These are phyloP conservation scores for Aegilops sharonensis DNA, from an alignment of 176 grass and related monocot species.

Conservation along the genomic window DNA sequence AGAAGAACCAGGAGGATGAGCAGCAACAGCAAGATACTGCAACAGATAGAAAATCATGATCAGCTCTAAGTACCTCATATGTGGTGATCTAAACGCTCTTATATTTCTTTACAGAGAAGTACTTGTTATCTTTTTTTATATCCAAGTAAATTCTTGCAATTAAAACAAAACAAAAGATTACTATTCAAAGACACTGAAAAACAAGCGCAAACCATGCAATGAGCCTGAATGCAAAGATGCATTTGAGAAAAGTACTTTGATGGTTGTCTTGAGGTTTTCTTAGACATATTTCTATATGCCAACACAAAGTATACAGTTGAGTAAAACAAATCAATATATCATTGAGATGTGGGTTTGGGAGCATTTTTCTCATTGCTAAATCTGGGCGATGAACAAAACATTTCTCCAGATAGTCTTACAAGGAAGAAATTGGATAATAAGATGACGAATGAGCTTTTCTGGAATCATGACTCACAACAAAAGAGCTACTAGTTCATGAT, in stretches of 20 bases:
- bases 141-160: not conserved
- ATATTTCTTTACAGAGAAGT: too few relatives aligned
- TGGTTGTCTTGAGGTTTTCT: not conserved
- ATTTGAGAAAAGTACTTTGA: not conserved
- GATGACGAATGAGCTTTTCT: not conserved
- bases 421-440: slow-evolving; percentile 10
- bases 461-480: not conserved
- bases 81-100: not conserved
- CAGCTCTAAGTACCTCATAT: slow-evolving; percentile 21
- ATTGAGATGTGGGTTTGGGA: not conserved
- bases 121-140: not conserved
- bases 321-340: slow-evolving; percentile 11
- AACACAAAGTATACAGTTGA: not conserved
- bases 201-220: slow-evolving; percentile 12
- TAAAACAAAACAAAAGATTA: slow-evolving; percentile 4
- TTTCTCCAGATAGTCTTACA: slow-evolving; percentile 13
- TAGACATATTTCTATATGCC: not conserved
- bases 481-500: slow-evolving; percentile 23
- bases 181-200: not conserved
- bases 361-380: slow-evolving; percentile 1
- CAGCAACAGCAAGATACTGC: slow-evolving; percentile 92
- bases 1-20: slow-evolving; percentile 82
- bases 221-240: not conserved
- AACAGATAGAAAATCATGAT: slow-evolving; percentile 35
- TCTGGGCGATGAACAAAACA: not conserved